Evolutionary conservation across 495 filamentous ascomycete genomes (phyloP).

Genomic region (Pyronema omphalodes): DNA sequence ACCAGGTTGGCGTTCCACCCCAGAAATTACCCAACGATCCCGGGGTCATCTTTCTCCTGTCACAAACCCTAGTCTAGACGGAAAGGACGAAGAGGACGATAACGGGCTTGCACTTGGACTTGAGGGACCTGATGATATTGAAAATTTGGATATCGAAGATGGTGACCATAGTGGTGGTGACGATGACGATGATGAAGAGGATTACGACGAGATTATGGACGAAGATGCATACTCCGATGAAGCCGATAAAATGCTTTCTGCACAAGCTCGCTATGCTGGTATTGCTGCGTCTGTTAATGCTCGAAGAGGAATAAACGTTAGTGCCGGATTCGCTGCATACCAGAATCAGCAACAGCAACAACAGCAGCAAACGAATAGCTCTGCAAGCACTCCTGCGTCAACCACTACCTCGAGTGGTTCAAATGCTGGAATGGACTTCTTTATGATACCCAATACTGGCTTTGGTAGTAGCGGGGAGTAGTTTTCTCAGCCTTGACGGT

Average conservation of each 20-base stretch:
- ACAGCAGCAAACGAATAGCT: background rate
- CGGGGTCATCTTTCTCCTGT: slow-evolving; percentile 14
- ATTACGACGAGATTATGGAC: background rate
- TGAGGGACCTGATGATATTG: slow-evolving; percentile 6
- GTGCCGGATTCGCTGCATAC: slow-evolving; percentile 1
- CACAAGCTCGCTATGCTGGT: background rate
- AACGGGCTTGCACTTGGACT: background rate
- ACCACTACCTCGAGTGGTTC: slow-evolving; percentile 10
- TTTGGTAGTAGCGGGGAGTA: slow-evolving; percentile 1
- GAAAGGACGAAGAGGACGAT: slow-evolving; percentile 11
- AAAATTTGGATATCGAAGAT: background rate
- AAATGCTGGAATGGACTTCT: slow-evolving; percentile 15
- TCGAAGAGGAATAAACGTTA: background rate
- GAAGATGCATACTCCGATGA: background rate
- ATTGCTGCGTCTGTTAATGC: background rate
- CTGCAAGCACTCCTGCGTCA: slow-evolving; percentile 13
- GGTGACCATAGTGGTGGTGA: background rate
- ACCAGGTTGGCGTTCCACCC: slow-evolving; percentile 9
- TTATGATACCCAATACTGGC: slow-evolving; percentile 20
- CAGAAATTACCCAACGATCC: slow-evolving; percentile 8
- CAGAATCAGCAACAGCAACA: background rate
- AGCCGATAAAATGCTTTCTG: background rate
- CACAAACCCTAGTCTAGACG: slow-evolving; percentile 9
- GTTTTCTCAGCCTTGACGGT: background rate
- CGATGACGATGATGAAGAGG: slow-evolving; percentile 1